A percentile compares a stretch with the other conserved stretches of the same genome.
These are phyloP conservation scores for Podaxis sp. DNA, from an alignment of 768 basidiomycete species.

Conservation along the genomic window DNA sequence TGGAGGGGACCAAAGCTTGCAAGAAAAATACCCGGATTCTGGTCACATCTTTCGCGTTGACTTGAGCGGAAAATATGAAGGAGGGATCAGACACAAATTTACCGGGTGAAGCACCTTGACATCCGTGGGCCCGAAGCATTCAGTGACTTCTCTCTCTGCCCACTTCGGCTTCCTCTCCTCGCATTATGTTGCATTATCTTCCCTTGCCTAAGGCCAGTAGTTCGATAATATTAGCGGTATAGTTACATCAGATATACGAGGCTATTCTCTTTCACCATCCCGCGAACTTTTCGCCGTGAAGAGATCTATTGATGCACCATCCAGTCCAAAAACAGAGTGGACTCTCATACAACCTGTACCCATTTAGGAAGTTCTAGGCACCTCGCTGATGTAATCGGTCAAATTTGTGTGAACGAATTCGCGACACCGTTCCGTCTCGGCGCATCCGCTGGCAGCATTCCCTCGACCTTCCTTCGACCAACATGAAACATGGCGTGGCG, in stretches of 20 bases:
- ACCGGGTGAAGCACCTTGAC: slow-evolving; percentile 22
- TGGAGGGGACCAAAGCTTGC: slow-evolving; percentile 51
- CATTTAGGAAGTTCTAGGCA: no score
- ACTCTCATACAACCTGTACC: no score
- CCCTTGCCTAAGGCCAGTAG: no score
- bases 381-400: slow-evolving; percentile 8
- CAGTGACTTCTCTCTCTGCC: not conserved
- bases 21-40: slow-evolving; percentile 51
- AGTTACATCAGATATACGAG: not conserved
- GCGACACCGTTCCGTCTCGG: not conserved
- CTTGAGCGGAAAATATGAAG: slow-evolving; percentile 42
- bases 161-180: not conserved
- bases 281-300: no score
- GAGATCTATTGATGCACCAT: no score
- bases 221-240: not conserved
- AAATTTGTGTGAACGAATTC: slow-evolving; percentile 5
- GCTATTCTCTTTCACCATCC: not conserved
- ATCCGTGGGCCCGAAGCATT: not conserved
- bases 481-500: slow-evolving; percentile 93
- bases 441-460: not conserved
- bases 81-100: slow-evolving; percentile 35
- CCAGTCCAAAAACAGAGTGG: no score
- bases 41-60: slow-evolving; percentile 57
- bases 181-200: not conserved
- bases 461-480: slow-evolving; percentile 7